Conservation (phyloP, 257 asterid genomes). For the Solanum medicagineum region DNA sequence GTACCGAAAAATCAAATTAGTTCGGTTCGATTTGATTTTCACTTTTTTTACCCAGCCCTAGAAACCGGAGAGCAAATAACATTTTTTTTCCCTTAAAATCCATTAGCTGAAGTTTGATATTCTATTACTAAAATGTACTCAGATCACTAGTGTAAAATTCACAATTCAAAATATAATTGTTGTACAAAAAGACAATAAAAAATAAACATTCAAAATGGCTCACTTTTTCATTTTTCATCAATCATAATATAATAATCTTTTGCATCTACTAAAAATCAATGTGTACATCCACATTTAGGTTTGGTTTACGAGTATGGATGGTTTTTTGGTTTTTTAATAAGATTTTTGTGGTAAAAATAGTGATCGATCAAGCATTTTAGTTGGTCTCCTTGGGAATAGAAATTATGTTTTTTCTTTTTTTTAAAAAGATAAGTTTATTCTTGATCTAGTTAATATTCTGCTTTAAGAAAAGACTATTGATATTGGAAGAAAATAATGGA, state of each 20-base stretch:
- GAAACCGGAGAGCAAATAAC: not conserved
- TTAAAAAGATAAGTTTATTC: too few species aligned
- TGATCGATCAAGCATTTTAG: too few species aligned
- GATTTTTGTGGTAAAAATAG: too few species aligned
- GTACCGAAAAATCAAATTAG: too few species aligned
- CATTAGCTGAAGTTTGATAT: not conserved
- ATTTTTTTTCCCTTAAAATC: not conserved
- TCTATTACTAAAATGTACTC: not conserved
- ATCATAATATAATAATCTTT: not conserved
- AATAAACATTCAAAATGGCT: too few species aligned
- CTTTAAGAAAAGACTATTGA: not conserved
- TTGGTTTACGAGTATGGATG: too few species aligned
- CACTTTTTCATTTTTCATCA: not conserved
- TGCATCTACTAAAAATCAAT: not conserved
- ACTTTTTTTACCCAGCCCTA: too few species aligned
- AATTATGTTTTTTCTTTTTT: too few species aligned
- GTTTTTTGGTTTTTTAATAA: too few species aligned
- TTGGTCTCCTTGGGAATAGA: not conserved
- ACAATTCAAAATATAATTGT: not conserved
- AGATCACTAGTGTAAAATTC: not conserved
- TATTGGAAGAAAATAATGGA: not conserved
- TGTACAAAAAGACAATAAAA: too few species aligned
- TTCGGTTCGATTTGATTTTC: too few species aligned
- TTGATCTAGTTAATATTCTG: too few species aligned
- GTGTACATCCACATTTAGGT: not conserved